A percentile compares a stretch with the other conserved stretches of the same genome.
Conservation (phyloP, 352 stramenopile genomes). For the Nothophytophthora sp. region DNA sequence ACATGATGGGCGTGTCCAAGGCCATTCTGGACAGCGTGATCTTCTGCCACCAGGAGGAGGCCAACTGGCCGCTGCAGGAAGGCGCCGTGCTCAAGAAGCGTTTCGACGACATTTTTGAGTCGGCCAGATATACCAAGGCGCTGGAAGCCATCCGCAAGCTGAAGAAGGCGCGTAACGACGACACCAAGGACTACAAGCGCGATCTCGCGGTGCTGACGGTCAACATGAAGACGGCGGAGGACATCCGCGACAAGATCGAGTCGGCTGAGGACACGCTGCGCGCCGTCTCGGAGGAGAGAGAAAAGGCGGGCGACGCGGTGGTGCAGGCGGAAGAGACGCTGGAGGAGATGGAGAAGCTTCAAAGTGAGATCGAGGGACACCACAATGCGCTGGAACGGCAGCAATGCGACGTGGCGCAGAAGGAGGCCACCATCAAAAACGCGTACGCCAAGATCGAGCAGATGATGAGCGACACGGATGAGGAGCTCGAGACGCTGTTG, state of each 20-base stretch:
- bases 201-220: constrained; percentile 91
- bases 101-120: constrained; percentile 99
- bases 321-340: constrained; percentile 50
- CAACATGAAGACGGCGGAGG: constrained; percentile 70
- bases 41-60: constrained; percentile 99
- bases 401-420: constrained; percentile 32
- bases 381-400: constrained; percentile 34
- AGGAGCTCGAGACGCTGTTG: constrained; percentile 51
- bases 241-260: constrained; percentile 60
- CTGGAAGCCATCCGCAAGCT: constrained; percentile 96
- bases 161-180: constrained; percentile 81
- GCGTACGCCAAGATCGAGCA: constrained; percentile 59
- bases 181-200: constrained; percentile 94
- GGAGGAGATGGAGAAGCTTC: constrained; percentile 50
- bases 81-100: constrained; percentile 98
- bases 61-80: constrained; percentile 97
- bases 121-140: constrained; percentile 98
- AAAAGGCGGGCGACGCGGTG: constrained; percentile 37
- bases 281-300: constrained; percentile 33
- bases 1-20: constrained; percentile 96
- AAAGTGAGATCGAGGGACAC: constrained; percentile 40
- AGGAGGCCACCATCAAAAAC: constrained; percentile 38
- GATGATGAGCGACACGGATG: constrained; percentile 73
- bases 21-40: constrained; percentile 99
- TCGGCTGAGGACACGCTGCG: constrained; percentile 45